Evolutionary conservation across 2,329 filamentous ascomycete species (phyloP), one percentile per base, ranked within the genome.

Genomic region (Pyricularia grisea): DNA sequence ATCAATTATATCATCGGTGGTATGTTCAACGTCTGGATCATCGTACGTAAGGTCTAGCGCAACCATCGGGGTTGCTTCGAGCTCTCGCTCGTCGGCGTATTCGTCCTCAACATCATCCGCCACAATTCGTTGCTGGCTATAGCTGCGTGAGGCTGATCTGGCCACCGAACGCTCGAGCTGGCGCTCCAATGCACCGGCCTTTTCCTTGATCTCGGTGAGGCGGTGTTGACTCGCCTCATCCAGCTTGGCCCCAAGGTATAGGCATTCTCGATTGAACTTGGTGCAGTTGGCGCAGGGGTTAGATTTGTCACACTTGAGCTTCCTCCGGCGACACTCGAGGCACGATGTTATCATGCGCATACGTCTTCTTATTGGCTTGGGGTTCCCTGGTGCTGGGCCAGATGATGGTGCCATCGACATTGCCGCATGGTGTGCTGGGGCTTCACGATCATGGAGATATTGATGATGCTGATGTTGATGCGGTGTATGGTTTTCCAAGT

Each of bases 181-280:
- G 68, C 87, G 83, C 78, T 93, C 91, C 23, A 93, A 79, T 10
- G 86, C 87, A 30, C 90, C 90, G 78, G 93, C 91, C 77, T 90
- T 90, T 77, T 93, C 91, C 79, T 93, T 93, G 76, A 93, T 89
- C 74, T 92, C 89, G 4, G 89, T 90, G 68, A 93, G 82, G 73
- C 88, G 89, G 73, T 89, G 83, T 77, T 92, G 89, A 68, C 87
- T 87, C 9, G 86, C 87, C 70, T 90, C 84, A 76, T 93, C 90
- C n/a, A 91, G 81, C 27, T 88, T 85, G 0, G 88, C 85, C 2
- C 88, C 86, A 50, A 92, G 82, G 75, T 91, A 92, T 55, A 91
- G 75, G 73, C 85, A 88, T 25, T 86, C 83, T 28, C 84, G 81
- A 27, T 77, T 80, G 36, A 83, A 83, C 73, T 84, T 85, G 71